These are phyloP conservation scores for Apiosordaria backusii DNA, from an alignment of 495 filamentous ascomycete species.

Conservation along the genomic window DNA sequence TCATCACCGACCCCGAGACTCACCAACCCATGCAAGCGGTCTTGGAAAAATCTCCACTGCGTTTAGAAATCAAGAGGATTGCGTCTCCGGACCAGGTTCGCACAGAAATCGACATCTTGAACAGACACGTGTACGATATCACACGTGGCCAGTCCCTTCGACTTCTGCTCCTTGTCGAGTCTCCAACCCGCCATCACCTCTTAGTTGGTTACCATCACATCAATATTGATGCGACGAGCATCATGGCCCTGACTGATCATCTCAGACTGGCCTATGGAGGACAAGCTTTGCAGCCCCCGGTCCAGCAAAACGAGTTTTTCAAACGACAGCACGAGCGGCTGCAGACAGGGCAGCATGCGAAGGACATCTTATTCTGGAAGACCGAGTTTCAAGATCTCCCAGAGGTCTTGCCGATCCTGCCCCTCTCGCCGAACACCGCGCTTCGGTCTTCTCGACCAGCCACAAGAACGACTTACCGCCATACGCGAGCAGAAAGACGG, in stretches of 20 bases:
- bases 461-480: slow-evolving; percentile 13
- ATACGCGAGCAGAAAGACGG: slow-evolving; percentile 1
- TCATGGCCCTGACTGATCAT: slow-evolving; percentile 36
- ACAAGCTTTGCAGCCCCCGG: slow-evolving; percentile 6
- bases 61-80: slow-evolving; percentile 17
- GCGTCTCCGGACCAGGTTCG: slow-evolving; percentile 12
- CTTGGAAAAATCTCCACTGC: slow-evolving; percentile 13
- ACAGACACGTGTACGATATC: slow-evolving; percentile 23
- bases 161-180: slow-evolving; percentile 17
- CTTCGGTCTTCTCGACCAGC: slow-evolving; percentile 12
- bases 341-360: slow-evolving; percentile 7
- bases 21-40: slow-evolving; percentile 15
- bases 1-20: slow-evolving; percentile 19
- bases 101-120: slow-evolving; percentile 18
- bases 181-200: slow-evolving; percentile 13
- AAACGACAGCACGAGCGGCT: neutral
- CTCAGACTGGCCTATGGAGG: slow-evolving; percentile 39
- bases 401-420: slow-evolving; percentile 36
- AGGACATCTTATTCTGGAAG: slow-evolving; percentile 35
- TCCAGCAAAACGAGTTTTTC: slow-evolving; percentile 5
- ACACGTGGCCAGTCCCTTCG: slow-evolving; percentile 20
- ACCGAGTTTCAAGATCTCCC: slow-evolving; percentile 29
- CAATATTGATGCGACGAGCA: slow-evolving; percentile 46
- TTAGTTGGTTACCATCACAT: slow-evolving; percentile 43
- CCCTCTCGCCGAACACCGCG: slow-evolving; percentile 11